Evolutionary conservation across 352 stramenopile species (phyloP), one percentile per base, ranked within the genome.

Genomic region (Halophytophthora polymorphica): DNA sequence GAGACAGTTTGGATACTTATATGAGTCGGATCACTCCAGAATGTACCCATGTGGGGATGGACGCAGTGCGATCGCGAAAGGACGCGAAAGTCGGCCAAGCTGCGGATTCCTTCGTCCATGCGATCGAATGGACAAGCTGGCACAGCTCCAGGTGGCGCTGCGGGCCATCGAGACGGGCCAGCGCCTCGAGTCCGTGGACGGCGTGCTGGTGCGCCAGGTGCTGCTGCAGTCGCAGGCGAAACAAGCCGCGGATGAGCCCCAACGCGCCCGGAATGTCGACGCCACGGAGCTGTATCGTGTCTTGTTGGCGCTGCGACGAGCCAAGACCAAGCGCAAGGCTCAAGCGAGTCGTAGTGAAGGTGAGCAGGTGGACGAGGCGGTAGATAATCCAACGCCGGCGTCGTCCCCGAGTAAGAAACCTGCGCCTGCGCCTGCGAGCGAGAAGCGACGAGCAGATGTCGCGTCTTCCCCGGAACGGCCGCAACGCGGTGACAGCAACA

Each of bases 131-230:
- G 53, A 66, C 28, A 63, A 64, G 35, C 47, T 83, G 10, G 46
- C 49, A n/a, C 66, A 73, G 38, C 56, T 88, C 34, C 73, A 86
- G 54, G 47, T 43, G 33, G 60, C 67, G 40, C 62, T 88, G 49
- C 73, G 69, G 11, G 68, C 63, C 7, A 88, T 86, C n/a, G 77
- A 88, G 44, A 69, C 51, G 3, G 77, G 77, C 17, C 49, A 71
- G 13, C 64, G 67, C 0, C 62, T 88, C 28, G 72, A 80, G 47
- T 51, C 45, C 1, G 61, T 88, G 23, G 72, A 88, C 40, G 41
- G 49, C 6, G 54, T 88, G n/a, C 55, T 88, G 7, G 52, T 88
- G 3, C 73, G 55, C 22, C 64, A 83, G 23, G 64, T 83, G 19
- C 52, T 86, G n/a, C 58, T 64, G 3, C 59, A 77, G 17, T 45